Evolutionary conservation across 768 basidiomycete genomes (phyloP).

Genomic region (Royoungia palumana): DNA sequence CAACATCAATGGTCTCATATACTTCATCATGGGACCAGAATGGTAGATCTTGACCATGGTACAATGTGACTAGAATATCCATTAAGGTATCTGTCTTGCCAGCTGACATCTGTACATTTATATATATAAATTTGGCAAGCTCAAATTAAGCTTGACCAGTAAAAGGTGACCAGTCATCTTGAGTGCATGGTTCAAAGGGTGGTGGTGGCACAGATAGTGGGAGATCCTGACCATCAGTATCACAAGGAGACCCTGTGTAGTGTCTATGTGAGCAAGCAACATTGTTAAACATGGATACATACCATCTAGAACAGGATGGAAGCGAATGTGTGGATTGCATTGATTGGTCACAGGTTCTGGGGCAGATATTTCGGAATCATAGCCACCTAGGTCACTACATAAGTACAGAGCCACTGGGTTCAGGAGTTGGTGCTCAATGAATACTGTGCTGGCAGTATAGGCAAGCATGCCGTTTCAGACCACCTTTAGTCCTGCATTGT

Average conservation of each 20-base stretch:
- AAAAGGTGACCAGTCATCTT: not conserved
- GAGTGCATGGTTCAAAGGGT: not conserved
- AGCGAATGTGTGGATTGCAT: not conserved
- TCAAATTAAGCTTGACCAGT: not conserved
- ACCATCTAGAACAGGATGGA: not conserved
- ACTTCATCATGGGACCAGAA: slow-evolving; percentile 32
- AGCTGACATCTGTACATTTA: slow-evolving; percentile 18
- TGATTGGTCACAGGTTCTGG: not conserved
- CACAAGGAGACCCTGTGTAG: not conserved
- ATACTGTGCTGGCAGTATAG: not conserved
- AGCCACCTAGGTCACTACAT: not conserved
- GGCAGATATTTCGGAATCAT: not conserved
- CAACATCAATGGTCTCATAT: slow-evolving; percentile 5
- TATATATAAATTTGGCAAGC: not conserved
- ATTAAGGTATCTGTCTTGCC: slow-evolving; percentile 26
- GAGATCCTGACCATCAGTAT: not conserved
- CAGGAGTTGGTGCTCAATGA: too few relatives aligned
- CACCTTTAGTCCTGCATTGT: too few relatives aligned
- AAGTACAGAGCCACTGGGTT: too few relatives aligned
- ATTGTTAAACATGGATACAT: not conserved
- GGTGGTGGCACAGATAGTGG: not conserved
- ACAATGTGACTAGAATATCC: slow-evolving; percentile 7
- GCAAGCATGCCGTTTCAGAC: not conserved
- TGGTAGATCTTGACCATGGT: slow-evolving; percentile 4
- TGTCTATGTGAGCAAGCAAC: not conserved